Percentiles rank a stretch among this genome's conserved stretches.
Conservation (phyloP, 2,329 filamentous ascomycete genomes). For the Penicillium sp. region DNA sequence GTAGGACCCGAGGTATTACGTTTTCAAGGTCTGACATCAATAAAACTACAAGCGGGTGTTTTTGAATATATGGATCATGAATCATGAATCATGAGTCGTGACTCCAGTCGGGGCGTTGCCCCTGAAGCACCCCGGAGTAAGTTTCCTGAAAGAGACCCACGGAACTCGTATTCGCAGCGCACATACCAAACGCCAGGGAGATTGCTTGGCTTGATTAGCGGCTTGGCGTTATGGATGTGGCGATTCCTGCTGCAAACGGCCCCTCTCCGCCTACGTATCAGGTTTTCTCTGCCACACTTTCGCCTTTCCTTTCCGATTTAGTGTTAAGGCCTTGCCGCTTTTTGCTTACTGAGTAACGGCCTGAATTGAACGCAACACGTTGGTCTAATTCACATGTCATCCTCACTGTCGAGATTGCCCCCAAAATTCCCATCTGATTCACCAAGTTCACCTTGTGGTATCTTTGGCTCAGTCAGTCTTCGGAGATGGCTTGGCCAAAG, state of each 20-base stretch:
- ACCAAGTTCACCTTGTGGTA: too few species aligned
- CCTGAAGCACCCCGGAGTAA: not conserved
- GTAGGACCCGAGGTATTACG: not conserved
- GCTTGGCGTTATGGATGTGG: constrained; percentile 11
- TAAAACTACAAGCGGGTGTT: not conserved
- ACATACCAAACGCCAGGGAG: not conserved
- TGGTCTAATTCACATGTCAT: too few species aligned
- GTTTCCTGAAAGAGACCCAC: not conserved
- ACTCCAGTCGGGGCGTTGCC: not conserved
- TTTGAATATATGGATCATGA: not conserved
- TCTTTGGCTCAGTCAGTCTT: too few species aligned
- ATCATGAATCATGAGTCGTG: not conserved
- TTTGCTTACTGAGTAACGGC: too few species aligned
- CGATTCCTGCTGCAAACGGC: not conserved
- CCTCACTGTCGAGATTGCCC: too few species aligned
- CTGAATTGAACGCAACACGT: too few species aligned
- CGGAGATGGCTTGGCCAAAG: too few species aligned
- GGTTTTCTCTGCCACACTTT: too few species aligned
- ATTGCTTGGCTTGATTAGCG: constrained; percentile 9
- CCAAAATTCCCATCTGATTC: too few species aligned
- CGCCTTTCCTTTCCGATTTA: too few species aligned
- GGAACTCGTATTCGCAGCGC: constrained; percentile 8
- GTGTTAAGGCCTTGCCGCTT: too few species aligned
- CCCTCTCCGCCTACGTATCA: not conserved
- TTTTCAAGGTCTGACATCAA: not conserved